A percentile compares a stretch with the other conserved stretches of the same genome.
These are phyloP conservation scores for Vachellia collinsii DNA, from an alignment of 306 rosid species.

Conservation along the genomic window DNA sequence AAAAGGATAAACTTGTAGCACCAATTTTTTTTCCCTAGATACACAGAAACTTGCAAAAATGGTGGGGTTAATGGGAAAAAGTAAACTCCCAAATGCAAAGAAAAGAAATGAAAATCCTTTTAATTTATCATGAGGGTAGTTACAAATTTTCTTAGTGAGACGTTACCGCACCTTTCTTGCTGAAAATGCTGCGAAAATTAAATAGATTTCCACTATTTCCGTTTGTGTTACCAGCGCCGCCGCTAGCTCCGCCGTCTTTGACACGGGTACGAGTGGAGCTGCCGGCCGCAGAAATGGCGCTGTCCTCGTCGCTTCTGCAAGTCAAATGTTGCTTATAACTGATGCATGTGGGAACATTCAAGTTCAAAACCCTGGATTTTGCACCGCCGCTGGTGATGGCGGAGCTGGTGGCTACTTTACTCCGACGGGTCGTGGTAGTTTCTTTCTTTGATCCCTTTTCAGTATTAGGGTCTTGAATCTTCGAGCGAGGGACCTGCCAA, in stretches of 20 bases:
- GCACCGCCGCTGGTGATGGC: constrained; percentile 1
- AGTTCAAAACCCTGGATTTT: constrained; percentile 56
- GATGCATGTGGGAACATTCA: constrained; percentile 77
- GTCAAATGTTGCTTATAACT: constrained; percentile 56
- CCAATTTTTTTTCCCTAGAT: constrained; percentile 25
- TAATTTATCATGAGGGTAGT: background rate
- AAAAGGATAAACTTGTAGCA: constrained; percentile 20
- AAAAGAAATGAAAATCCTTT: background rate
- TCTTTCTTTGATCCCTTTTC: constrained; percentile 52
- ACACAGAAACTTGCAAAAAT: background rate
- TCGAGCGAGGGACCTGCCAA: constrained; percentile 75
- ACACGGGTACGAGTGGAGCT: background rate
- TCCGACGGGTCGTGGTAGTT: constrained; percentile 42
- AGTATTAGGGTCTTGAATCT: constrained; percentile 44
- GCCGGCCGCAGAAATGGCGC: constrained; percentile 35
- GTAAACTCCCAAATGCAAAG: background rate
- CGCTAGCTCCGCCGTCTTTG: constrained; percentile 22
- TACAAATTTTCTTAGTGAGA: constrained; percentile 42
- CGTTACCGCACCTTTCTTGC: constrained; percentile 57
- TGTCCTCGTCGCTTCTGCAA: constrained; percentile 62
- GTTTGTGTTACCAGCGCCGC: constrained; percentile 29
- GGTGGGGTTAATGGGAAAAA: background rate
- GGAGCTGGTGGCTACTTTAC: constrained; percentile 30
- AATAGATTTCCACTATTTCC: constrained; percentile 52
- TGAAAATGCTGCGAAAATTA: constrained; percentile 70